Evolutionary conservation across 2,329 filamentous ascomycete species (phyloP).

Genomic region (Cryphonectria nitschkei): DNA sequence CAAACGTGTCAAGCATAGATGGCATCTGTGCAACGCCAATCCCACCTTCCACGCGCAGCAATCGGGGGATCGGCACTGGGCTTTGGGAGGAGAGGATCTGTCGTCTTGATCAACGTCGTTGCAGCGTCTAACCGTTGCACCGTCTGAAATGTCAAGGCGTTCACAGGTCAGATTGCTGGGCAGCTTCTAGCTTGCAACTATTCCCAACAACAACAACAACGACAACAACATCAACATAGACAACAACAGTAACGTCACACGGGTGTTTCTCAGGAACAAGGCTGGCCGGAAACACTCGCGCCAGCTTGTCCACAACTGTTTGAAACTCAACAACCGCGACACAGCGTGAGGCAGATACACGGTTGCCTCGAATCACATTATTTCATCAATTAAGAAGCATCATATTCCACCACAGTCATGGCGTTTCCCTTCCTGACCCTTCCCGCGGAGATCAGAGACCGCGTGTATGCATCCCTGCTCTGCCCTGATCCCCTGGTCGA

Average conservation of each 20-base stretch:
- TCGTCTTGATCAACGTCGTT: background rate
- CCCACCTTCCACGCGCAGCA: background rate
- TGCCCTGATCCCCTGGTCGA: constrained; percentile 1
- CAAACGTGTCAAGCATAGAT: background rate
- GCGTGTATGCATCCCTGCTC: constrained; percentile 17
- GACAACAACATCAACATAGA: no score
- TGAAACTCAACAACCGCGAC: no score
- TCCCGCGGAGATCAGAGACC: constrained; percentile 14
- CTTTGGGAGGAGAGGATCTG: background rate
- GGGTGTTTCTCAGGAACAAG: background rate
- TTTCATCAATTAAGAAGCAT: background rate
- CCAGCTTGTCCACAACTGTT: background rate
- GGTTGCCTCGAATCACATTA: no score
- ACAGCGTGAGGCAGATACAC: no score
- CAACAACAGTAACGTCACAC: background rate
- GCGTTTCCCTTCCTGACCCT: constrained; percentile 13
- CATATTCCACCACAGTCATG: background rate
- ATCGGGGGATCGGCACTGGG: background rate
- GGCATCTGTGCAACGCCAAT: background rate
- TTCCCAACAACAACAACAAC: no score
- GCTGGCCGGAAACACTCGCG: no score
- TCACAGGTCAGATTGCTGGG: no score
- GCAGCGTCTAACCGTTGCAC: background rate
- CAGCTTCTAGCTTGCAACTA: background rate
- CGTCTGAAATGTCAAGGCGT: no score